Base-by-base conservation (phyloP, 306 rosid species). In the Hippophae rhamnoides region DNA sequence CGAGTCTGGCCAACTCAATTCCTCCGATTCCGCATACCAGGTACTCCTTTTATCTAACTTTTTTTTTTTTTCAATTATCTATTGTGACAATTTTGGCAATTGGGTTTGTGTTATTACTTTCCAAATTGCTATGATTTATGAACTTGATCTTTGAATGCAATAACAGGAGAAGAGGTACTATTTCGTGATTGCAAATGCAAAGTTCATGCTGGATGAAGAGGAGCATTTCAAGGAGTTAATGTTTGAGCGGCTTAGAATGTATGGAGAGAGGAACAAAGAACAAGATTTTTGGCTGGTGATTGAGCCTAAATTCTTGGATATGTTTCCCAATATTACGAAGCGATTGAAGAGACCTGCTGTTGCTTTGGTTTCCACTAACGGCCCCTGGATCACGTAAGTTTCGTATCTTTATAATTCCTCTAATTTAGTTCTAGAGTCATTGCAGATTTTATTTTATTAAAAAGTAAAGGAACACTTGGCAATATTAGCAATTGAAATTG, bases 191-290 rank as follows among this genome's bases (percentile, higher is more conserved):
- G 99, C 99, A 25, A 88, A 93, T 71, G 99, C 99, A 40, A 93
- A 93, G 60, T 93, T 93, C 74, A 84, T 93, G 97, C 83, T 93
- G 51, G 99, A 93, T 68, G 99, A 93, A 63, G 97, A 93, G 79
- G 97, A 93, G 79, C 99, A 93, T 79, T 92, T 93, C 80, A 60
- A 84, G 69, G 99, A 93, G 74, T 82, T 60, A 2, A 46, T 93
- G 52, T 88, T 67, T 31, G 97, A 93, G 80, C 64, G 94, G 69
- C 95, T 61, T 52, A 86, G 97, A 8, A 6, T 47, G 68, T 88
- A 55, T 59, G 78, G 60, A 26, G 97, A 88, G 76, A 81, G 89
- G 42, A 45, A 79, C 70, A 81, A 65, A 58, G 95, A 88, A 73
- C 90, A 78, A 63, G 95, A 93, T 60, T 93, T 86, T 81, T 93